Evolutionary conservation across 2,329 filamentous ascomycete genomes (phyloP), one percentile per base, ranked within the genome.

Genomic region (Exophiala sideris): DNA sequence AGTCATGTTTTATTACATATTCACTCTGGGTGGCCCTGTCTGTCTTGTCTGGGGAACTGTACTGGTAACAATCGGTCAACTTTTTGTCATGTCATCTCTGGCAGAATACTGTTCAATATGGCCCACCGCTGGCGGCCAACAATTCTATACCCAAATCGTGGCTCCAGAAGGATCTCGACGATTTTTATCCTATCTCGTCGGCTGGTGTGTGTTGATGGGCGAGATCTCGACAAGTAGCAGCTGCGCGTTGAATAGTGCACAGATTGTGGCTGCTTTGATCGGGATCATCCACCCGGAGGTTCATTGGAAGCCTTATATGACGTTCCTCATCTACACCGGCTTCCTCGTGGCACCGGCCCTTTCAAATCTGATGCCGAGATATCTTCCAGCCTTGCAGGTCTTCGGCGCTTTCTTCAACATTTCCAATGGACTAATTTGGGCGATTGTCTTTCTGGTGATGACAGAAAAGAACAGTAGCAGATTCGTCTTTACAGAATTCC

Each of bases 401-500:
- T 58, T 58, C 34, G 58, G 58, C 16, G 52, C 58, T 4, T 58
- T 56, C 41, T 60, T 58, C 55, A 58, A 58, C 44, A 49, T 60
- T 32, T 48, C 48, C n/a, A 58, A 58, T 40, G 58, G 21, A 8
- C 24, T 60, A 10, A 54, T 52, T 39, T 60, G 58, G 58, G 50
- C 56, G 6, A 58, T 60, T 12, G 58, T 60, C 32, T 60, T 60
- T 45, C 41, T 58, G 45, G 58, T 60, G 24, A 45, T 60, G 42
- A 56, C 58, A 11, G 58, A 60, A 41, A 58, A 56, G 60, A 60
- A 75, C 24, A 57, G 54, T 40, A 42, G 50, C 7, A 54, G 49
- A 33, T 79, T 79, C 34, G 79, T 85, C 14, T 85, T 81, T 79
- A 67, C 64, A 68, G 61, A 82, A 71, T 63, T 82, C 79, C 45